Evolutionary conservation across 2,329 filamentous ascomycete genomes (phyloP).

Genomic region (Blastomyces gilchristii): DNA sequence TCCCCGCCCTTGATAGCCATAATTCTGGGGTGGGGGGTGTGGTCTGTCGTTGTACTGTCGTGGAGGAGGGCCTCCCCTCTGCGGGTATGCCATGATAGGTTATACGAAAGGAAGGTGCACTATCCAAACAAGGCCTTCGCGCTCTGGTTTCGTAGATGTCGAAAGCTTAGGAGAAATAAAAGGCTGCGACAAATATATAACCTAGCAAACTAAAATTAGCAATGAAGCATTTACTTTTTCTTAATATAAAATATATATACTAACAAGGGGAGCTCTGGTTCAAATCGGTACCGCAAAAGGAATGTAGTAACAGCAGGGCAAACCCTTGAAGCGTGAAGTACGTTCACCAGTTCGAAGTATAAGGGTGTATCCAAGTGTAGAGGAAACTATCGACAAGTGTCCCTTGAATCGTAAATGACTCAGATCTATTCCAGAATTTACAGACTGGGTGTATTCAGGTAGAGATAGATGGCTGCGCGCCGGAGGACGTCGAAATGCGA

Average conservation of each 20-base stretch:
- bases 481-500: neutral
- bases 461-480: neutral
- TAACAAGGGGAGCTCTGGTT: neutral
- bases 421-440: neutral
- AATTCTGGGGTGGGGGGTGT: constrained; percentile 15
- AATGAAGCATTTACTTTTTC: neutral
- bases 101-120: neutral
- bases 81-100: constrained; percentile 30
- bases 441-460: neutral
- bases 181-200: neutral
- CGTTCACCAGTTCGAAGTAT: neutral
- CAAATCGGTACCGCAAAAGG: neutral
- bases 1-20: constrained; percentile 21
- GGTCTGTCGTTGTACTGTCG: constrained; percentile 22
- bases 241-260: neutral
- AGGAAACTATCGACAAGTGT: neutral
- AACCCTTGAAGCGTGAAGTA: neutral
- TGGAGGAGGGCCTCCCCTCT: constrained; percentile 25
- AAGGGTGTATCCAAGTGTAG: neutral
- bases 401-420: neutral
- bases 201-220: neutral
- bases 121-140: neutral
- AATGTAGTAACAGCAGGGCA: neutral
- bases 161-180: neutral
- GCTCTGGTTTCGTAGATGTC: neutral